Conservation (phyloP, 495 filamentous ascomycete genomes). For the Hypomontagnella submonticulosa region DNA sequence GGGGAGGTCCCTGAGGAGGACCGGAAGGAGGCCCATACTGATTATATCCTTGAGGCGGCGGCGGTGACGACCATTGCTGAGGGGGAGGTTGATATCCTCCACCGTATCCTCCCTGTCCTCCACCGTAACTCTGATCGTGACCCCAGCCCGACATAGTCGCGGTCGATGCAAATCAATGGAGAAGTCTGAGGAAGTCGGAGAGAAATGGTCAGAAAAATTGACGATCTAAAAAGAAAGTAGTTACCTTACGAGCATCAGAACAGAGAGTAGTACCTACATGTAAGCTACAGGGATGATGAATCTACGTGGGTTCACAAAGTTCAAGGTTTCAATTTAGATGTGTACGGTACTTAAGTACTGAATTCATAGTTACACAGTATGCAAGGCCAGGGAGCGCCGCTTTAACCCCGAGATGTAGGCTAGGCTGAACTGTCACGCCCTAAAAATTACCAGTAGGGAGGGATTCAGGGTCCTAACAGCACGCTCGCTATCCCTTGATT, state of each 20-base stretch:
- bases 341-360: too few species aligned
- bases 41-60: constrained; percentile 47
- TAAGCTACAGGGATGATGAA: too few species aligned
- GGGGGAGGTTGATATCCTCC: constrained; percentile 33
- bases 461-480: constrained; percentile 5
- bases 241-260: neutral
- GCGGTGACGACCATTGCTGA: constrained; percentile 15
- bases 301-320: too few species aligned
- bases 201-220: neutral
- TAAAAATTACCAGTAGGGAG: constrained; percentile 4
- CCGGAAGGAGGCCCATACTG: constrained; percentile 25
- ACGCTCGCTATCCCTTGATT: constrained; percentile 14
- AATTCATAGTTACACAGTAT: too few species aligned
- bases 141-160: constrained; percentile 39
- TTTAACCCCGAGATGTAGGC: too few species aligned
- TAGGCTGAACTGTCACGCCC: too few species aligned
- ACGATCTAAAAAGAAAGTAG: neutral
- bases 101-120: constrained; percentile 34
- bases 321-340: too few species aligned
- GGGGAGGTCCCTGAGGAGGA: constrained; percentile 17
- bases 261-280: too few species aligned
- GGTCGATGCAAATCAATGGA: neutral
- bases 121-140: constrained; percentile 37
- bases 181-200: neutral
- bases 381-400: too few species aligned